Evolutionary conservation across 768 basidiomycete genomes (phyloP).

Genomic region (Leccinellum rugosiceps): DNA sequence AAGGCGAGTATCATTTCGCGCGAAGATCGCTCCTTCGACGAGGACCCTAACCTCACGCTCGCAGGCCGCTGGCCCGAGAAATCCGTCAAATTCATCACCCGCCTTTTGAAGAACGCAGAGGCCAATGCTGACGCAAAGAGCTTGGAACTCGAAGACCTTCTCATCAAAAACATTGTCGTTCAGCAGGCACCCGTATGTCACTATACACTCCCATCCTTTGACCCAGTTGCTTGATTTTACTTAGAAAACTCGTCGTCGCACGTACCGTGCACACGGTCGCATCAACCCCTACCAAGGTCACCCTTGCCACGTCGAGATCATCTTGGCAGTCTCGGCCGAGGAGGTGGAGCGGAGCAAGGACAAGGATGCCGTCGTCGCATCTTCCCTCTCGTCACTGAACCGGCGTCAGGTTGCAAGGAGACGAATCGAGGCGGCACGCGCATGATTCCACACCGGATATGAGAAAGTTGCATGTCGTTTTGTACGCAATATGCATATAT

Average conservation of each 20-base stretch:
- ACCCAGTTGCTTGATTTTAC: constrained; percentile 2
- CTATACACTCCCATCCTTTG: neutral
- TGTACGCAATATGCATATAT: constrained; percentile 32
- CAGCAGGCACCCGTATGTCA: constrained; percentile 93
- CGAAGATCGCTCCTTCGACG: neutral
- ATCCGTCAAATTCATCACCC: constrained; percentile 91
- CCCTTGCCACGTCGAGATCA: constrained; percentile 95
- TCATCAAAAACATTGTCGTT: constrained; percentile 96
- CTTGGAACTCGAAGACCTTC: constrained; percentile 86
- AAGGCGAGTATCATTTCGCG: constrained; percentile 61
- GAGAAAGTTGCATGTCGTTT: constrained; percentile 16
- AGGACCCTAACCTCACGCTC: neutral
- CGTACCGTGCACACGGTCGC: constrained; percentile 96
- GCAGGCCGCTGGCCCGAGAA: constrained; percentile 99
- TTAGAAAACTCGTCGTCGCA: constrained; percentile 97
- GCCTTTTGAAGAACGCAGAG: constrained; percentile 97
- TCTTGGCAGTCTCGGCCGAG: constrained; percentile 73
- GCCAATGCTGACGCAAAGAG: constrained; percentile 98
- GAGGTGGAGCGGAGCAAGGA: constrained; percentile 94
- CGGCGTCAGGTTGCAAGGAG: constrained; percentile 83
- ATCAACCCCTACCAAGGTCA: constrained; percentile 99
- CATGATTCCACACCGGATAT: constrained; percentile 33
- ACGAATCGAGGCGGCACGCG: constrained; percentile 82
- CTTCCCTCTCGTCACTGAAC: constrained; percentile 67
- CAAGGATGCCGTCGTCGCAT: constrained; percentile 51